phyloP scores from a whole-genome alignment of 805 yeast species.

The Candida gorgasii region DNA sequence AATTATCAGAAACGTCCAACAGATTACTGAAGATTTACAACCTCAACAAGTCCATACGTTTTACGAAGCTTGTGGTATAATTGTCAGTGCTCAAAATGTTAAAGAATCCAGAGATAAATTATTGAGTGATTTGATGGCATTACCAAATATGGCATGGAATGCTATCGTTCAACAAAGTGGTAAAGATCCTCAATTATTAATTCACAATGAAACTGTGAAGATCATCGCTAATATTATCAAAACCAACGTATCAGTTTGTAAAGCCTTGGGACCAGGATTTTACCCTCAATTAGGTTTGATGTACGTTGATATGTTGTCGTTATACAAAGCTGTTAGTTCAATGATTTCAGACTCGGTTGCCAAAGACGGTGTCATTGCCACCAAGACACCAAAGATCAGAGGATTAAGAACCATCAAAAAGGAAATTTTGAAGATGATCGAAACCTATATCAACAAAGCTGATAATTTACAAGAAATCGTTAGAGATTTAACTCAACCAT shows the following conservation, averaged over 20 bases:
- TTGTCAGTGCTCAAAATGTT: constrained; percentile 82
- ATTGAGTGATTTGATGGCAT: constrained; percentile 75
- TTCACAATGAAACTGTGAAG: constrained; percentile 82
- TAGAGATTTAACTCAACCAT: constrained; percentile 75
- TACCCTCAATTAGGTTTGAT: constrained; percentile 84
- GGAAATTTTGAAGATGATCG: constrained; percentile 86
- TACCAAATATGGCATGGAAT: constrained; percentile 94
- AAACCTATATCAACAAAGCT: constrained; percentile 84
- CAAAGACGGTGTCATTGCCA: constrained; percentile 80
- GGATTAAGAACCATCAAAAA: constrained; percentile 95
- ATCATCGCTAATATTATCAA: constrained; percentile 91
- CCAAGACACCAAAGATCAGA: constrained; percentile 93
- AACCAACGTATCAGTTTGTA: constrained; percentile 93
- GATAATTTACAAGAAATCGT: constrained; percentile 84
- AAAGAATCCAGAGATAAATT: constrained; percentile 68
- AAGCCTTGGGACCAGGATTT: constrained; percentile 91
- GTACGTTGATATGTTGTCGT: constrained; percentile 84
- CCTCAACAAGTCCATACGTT: constrained; percentile 98
- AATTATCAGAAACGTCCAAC: constrained; percentile 78
- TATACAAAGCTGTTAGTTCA: constrained; percentile 84
- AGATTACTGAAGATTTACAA: constrained; percentile 85
- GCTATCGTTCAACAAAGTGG: constrained; percentile 84
- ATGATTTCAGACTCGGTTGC: constrained; percentile 83
- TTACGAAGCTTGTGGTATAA: constrained; percentile 95
- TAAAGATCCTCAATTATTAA: constrained; percentile 75